phyloP scores from a whole-genome alignment of 129 eudicot species.

The Apium graveolens region DNA sequence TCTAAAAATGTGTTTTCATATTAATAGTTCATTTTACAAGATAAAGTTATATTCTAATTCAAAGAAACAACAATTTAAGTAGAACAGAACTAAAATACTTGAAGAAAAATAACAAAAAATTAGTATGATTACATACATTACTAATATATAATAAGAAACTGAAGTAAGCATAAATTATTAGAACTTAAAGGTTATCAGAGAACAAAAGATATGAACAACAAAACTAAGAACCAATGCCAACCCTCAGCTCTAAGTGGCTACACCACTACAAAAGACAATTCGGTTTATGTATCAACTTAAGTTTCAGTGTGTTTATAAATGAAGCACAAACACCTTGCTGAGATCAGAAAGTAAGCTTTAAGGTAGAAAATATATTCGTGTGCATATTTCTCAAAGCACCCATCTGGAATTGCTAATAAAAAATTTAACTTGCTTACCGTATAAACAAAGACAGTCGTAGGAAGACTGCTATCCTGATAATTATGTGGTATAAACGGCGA shows the following conservation, averaged over 20 bases:
- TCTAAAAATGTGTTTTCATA: background rate
- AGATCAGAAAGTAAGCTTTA: background rate
- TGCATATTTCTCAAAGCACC: background rate
- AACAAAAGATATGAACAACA: too few species aligned
- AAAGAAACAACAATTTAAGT: background rate
- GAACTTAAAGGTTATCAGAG: background rate
- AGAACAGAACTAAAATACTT: background rate
- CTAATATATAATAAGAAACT: too few species aligned
- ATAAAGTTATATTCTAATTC: background rate
- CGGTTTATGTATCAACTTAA: background rate
- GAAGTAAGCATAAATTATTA: background rate
- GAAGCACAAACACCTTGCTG: slow-evolving; percentile 1
- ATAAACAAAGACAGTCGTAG: slow-evolving; percentile 87
- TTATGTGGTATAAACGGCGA: slow-evolving; percentile 97
- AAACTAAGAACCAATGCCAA: background rate
- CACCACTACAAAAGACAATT: background rate
- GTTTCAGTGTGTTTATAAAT: background rate
- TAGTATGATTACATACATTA: background rate
- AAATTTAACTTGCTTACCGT: slow-evolving; percentile 41
- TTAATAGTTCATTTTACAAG: background rate
- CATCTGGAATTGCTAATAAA: background rate
- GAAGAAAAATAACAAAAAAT: background rate
- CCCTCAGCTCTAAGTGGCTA: background rate
- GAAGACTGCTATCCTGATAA: slow-evolving; percentile 93
- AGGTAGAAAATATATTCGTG: background rate